Conservation (phyloP, 2,329 filamentous ascomycete species). For the Talaromyces marneffei region DNA sequence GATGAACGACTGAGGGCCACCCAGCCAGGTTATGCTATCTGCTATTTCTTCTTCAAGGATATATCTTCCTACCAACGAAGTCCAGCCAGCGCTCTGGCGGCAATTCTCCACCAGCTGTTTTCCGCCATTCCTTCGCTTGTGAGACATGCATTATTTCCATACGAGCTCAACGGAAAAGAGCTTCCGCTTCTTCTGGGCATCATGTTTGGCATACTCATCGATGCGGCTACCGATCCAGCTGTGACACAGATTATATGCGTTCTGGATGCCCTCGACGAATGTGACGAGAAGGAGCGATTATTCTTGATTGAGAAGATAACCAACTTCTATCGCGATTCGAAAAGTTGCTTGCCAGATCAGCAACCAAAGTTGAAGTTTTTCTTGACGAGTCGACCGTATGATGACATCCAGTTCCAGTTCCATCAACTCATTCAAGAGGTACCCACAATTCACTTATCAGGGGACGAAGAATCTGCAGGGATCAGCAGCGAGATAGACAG, state of each 20-base stretch:
- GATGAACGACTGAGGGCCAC: slow-evolving; percentile 23
- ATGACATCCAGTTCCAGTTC: slow-evolving; percentile 5
- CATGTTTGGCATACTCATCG: neutral
- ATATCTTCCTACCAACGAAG: slow-evolving; percentile 8
- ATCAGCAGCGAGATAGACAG: slow-evolving; percentile 17
- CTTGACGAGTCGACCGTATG: slow-evolving; percentile 14
- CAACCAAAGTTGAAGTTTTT: slow-evolving; percentile 28
- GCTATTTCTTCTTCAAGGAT: slow-evolving; percentile 43
- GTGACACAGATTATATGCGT: slow-evolving; percentile 25
- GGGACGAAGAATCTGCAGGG: slow-evolving; percentile 13
- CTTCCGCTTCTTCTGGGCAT: neutral
- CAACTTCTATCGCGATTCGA: neutral
- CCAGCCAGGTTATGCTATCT: slow-evolving; percentile 22
- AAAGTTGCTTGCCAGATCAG: neutral
- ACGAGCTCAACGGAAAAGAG: slow-evolving; percentile 15
- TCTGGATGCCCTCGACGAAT: slow-evolving; percentile 38
- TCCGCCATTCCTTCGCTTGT: slow-evolving; percentile 12
- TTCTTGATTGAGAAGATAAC: slow-evolving; percentile 13
- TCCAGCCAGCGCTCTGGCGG: slow-evolving; percentile 23
- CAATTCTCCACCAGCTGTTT: slow-evolving; percentile 33
- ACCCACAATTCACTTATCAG: slow-evolving; percentile 12
- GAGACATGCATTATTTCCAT: slow-evolving; percentile 16
- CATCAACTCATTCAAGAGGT: neutral
- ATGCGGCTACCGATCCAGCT: neutral
- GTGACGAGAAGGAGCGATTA: slow-evolving; percentile 17